Conservation (phyloP, 768 basidiomycete species). For the Lactarius quietus region DNA sequence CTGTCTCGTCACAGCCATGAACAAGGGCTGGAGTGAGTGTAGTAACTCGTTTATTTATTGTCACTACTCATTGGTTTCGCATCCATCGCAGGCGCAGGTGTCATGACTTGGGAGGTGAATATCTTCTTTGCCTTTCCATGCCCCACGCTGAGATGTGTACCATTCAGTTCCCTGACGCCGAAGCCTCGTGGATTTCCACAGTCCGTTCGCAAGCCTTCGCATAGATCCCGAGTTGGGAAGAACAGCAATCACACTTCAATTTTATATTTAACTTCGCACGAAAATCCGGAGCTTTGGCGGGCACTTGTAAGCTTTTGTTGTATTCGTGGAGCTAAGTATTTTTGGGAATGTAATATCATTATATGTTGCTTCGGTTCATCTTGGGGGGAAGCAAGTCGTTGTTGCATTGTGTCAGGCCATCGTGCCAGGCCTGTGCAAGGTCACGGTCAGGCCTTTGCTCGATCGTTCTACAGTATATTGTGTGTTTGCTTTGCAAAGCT, state of each 20-base stretch:
- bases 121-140: background rate
- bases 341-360: background rate
- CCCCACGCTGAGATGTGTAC: background rate
- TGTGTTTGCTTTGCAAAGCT: conserved; percentile 19
- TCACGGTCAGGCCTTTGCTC: background rate
- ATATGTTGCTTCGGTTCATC: background rate
- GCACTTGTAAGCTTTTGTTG: background rate
- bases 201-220: conserved; percentile 9
- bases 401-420: background rate
- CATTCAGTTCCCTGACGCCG: conserved; percentile 10
- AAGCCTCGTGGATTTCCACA: conserved; percentile 13
- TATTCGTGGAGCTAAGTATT: background rate
- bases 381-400: background rate
- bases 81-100: conserved; percentile 4
- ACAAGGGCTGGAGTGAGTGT: conserved; percentile 60
- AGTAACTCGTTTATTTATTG: conserved; percentile 6
- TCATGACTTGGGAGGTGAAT: conserved; percentile 19
- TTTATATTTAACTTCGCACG: background rate
- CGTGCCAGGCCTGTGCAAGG: too few species aligned
- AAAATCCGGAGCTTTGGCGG: background rate
- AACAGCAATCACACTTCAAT: background rate
- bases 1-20: conserved; percentile 57
- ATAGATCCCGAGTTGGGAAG: background rate
- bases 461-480: background rate
- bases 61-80: background rate